Evolutionary conservation across 805 yeast genomes (phyloP).

Genomic region (Pichia nanzhaoensis): DNA sequence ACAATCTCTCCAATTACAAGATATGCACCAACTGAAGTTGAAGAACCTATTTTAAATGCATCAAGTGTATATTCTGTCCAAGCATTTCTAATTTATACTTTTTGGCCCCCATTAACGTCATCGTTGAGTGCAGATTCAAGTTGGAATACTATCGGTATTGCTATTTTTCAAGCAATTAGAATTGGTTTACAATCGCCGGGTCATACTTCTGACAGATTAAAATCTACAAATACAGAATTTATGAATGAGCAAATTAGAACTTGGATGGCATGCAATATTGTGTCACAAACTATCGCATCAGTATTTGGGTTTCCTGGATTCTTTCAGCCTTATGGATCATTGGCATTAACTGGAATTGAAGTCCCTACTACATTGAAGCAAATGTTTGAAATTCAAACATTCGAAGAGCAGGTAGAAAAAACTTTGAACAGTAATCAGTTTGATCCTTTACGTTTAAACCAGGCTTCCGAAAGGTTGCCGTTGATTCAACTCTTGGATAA

Average conservation of each 20-base stretch:
- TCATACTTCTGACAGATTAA: slow-evolving; percentile 41
- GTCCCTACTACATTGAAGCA: slow-evolving; percentile 40
- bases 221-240: slow-evolving; percentile 38
- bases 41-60: slow-evolving; percentile 77
- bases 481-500: slow-evolving; percentile 61
- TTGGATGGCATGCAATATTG: slow-evolving; percentile 91
- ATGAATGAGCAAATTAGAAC: slow-evolving; percentile 77
- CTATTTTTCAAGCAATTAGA: slow-evolving; percentile 85
- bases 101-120: slow-evolving; percentile 96
- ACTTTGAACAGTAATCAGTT: slow-evolving; percentile 65
- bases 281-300: slow-evolving; percentile 83
- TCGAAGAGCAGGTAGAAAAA: slow-evolving; percentile 79
- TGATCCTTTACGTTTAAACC: slow-evolving; percentile 60
- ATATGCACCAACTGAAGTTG: slow-evolving; percentile 69
- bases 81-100: slow-evolving; percentile 79
- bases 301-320: slow-evolving; percentile 94
- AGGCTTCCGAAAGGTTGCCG: slow-evolving; percentile 66
- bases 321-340: slow-evolving; percentile 73
- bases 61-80: slow-evolving; percentile 93
- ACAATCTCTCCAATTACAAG: slow-evolving; percentile 87
- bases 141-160: slow-evolving; percentile 92
- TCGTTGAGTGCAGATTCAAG: slow-evolving; percentile 92
- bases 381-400: slow-evolving; percentile 76
- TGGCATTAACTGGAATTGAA: slow-evolving; percentile 19
- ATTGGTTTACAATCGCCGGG: slow-evolving; percentile 88